Conservation (phyloP, 116 monocot species). For the Phalaenopsis hybrid region DNA sequence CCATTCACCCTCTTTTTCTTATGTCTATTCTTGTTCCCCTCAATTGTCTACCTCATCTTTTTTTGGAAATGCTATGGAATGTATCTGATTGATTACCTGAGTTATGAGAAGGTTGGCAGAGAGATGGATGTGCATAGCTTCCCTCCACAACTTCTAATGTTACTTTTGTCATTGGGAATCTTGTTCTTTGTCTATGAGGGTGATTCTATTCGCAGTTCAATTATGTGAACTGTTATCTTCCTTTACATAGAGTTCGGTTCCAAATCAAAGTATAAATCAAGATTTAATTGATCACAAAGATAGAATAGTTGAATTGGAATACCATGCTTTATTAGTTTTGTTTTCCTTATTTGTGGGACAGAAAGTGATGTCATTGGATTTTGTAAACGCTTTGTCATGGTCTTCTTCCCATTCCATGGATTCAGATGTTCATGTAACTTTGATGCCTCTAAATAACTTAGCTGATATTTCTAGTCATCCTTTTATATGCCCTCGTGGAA, state of each 20-base stretch:
- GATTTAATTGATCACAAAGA: neutral
- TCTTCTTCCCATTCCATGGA: too few relatives aligned
- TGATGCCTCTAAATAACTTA: neutral
- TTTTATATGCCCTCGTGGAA: neutral
- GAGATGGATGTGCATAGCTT: neutral
- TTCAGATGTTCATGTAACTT: neutral
- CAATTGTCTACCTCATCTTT: neutral
- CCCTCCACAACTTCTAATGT: neutral
- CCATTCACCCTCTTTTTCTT: neutral
- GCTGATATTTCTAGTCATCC: neutral
- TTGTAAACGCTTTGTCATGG: too few relatives aligned
- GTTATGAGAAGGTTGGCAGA: neutral
- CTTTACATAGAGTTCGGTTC: neutral
- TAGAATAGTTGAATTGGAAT: neutral
- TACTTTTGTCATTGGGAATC: neutral
- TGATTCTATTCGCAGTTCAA: neutral
- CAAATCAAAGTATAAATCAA: neutral
- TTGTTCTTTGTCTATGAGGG: neutral
- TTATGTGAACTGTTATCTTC: neutral
- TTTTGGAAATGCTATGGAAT: neutral
- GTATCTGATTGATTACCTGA: neutral
- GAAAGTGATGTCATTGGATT: neutral
- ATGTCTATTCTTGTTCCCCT: neutral
- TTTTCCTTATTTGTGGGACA: neutral
- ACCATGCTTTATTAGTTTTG: neutral